A percentile compares a stretch with the other conserved stretches of the same genome.
Conservation (phyloP, 2,329 filamentous ascomycete species). For the Penicillium expansum region DNA sequence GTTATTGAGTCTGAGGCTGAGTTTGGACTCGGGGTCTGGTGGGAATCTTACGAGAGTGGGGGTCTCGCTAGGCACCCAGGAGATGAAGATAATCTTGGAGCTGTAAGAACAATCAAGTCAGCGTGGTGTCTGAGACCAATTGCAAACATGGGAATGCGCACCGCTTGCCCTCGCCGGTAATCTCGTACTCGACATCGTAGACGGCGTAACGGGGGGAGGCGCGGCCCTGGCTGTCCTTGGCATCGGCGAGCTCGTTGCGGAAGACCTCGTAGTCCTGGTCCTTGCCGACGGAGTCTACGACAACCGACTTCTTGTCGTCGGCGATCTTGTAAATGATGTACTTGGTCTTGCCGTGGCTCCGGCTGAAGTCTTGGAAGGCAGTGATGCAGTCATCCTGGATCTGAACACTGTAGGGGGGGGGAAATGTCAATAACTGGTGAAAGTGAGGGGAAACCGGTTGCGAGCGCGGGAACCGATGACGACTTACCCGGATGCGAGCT, state of each 20-base stretch:
- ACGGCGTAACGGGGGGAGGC: conserved; percentile 50
- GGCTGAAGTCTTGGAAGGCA: conserved; percentile 48
- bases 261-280: conserved; percentile 50
- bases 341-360: conserved; percentile 46
- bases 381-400: conserved; percentile 48
- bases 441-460: conserved; percentile 4
- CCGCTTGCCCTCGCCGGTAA: conserved; percentile 50
- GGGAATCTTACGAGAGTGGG: conserved; percentile 40
- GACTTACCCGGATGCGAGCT: conserved; percentile 39
- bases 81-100: conserved; percentile 54
- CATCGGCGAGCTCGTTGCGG: conserved; percentile 44
- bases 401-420: conserved; percentile 38
- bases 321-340: conserved; percentile 54
- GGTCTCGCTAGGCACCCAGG: conserved; percentile 45
- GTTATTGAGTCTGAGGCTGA: neutral
- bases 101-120: conserved; percentile 30
- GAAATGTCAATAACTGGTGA: conserved; percentile 21
- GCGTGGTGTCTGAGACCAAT: neutral
- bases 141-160: conserved; percentile 25
- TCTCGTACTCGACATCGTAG: conserved; percentile 51
- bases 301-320: conserved; percentile 51
- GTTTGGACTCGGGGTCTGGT: neutral
- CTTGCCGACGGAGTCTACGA: conserved; percentile 46
- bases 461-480: conserved; percentile 3
- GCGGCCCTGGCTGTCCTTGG: conserved; percentile 44